Base-by-base conservation (phyloP, 2,329 filamentous ascomycete species). In the Verticillium albo-atrum region DNA sequence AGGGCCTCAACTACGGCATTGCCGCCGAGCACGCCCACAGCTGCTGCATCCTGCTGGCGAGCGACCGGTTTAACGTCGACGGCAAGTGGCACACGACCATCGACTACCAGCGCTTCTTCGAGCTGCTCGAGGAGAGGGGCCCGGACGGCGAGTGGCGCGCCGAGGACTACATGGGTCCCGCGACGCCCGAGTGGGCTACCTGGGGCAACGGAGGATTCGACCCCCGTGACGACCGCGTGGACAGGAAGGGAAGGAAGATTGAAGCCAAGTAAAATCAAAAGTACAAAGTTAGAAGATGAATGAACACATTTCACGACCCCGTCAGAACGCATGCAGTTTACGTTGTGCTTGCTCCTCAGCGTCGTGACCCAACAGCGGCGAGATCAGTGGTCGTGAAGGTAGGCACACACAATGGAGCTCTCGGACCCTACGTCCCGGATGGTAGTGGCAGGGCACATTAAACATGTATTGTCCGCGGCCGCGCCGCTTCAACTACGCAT, bases 201-300 rank as follows among this genome's bases (percentile, higher is more conserved):
- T 98, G 92, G 92, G 95, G 94, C 0, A 91, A 93, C 65, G 94
- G 94, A 2, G 95, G 94, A 0, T 98, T 98, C 72, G 92, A 98
- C 76, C 94, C 94, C 1, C 82, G 90, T 55, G 95, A 98, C 74
- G 85, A 90, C 72, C 83, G 94, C 63, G 92, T 97, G 9, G 90
- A 94, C 73, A 84, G 89, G 66, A 97, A 97, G 76, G 92, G 93
- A 2, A 87, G 88, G 68, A 85, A 84, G 64, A 83, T 85, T 62
- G 82, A 80, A 63, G 68, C 66, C 55, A 71, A 50, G 6, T 50
- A 12, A 12, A 23, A 23, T n/a, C 20, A 50, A 50, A 12, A 50
- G 20, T 7, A 26, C 4, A 50, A 12, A 50, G 20, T 7, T 14
- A 2, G 17, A 37, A 37, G 17, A 17, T 17, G 14, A 50, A 50